Percentiles rank a stretch among this genome's conserved stretches.
Conservation (phyloP, 2,329 filamentous ascomycete genomes). For the Paradendryphiella salina region DNA sequence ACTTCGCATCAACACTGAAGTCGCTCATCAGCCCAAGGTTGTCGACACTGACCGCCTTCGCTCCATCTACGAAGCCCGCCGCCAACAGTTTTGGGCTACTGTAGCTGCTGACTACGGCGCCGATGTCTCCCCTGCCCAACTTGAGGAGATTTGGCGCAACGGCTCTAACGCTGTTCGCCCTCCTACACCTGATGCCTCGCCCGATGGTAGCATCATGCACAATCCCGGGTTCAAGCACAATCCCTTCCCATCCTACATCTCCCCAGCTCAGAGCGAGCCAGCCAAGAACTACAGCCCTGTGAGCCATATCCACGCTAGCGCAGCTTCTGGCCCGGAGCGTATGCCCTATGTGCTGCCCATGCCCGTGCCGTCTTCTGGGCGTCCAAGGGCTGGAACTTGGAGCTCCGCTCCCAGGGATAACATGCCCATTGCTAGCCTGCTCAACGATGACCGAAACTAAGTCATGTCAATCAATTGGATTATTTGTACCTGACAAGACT, state of each 20-base stretch:
- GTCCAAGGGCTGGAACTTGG: slow-evolving; percentile 42
- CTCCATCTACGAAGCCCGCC: slow-evolving; percentile 70
- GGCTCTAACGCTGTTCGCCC: slow-evolving; percentile 40
- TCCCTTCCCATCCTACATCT: slow-evolving; percentile 38
- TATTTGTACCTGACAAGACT: slow-evolving; percentile 7
- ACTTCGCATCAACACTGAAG: slow-evolving; percentile 53
- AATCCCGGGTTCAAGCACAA: slow-evolving; percentile 38
- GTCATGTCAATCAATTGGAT: neutral
- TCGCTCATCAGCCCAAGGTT: slow-evolving; percentile 49
- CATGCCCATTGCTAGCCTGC: slow-evolving; percentile 46
- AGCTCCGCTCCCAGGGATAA: slow-evolving; percentile 44
- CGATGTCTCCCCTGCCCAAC: slow-evolving; percentile 62
- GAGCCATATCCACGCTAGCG: slow-evolving; percentile 36
- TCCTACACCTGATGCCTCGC: slow-evolving; percentile 47
- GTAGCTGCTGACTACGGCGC: slow-evolving; percentile 73
- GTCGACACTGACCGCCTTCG: slow-evolving; percentile 70
- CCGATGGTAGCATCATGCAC: slow-evolving; percentile 44
- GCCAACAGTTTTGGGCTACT: slow-evolving; percentile 71
- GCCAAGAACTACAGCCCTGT: slow-evolving; percentile 41
- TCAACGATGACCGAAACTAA: slow-evolving; percentile 46
- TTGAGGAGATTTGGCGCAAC: slow-evolving; percentile 69
- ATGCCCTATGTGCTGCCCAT: slow-evolving; percentile 45
- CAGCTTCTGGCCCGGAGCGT: slow-evolving; percentile 41
- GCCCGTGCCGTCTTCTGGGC: slow-evolving; percentile 41
- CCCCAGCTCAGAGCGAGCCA: slow-evolving; percentile 36